Evolutionary conservation across 2,329 filamentous ascomycete species (phyloP).

Genomic region (Colletotrichum zoysiae): DNA sequence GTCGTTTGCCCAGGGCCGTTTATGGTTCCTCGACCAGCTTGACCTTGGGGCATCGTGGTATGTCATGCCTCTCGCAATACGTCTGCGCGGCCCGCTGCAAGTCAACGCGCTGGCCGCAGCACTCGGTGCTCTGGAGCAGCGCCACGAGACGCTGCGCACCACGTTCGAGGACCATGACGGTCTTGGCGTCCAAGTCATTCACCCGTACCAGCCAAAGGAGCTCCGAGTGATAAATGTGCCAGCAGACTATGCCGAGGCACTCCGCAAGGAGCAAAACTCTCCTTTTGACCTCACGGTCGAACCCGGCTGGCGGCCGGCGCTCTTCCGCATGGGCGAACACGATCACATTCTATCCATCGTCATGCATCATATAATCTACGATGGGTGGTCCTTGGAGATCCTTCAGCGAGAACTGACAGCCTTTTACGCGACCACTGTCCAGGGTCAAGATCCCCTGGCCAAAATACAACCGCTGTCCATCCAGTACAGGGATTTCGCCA

Average conservation of each 20-base stretch:
- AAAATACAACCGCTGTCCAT: neutral
- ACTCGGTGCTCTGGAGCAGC: neutral
- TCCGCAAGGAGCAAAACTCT: neutral
- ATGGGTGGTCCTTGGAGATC: slow-evolving; percentile 10
- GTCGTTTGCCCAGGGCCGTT: slow-evolving; percentile 13
- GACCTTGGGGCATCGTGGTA: slow-evolving; percentile 2
- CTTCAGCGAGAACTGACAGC: neutral
- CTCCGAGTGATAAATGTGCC: neutral
- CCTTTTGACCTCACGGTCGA: neutral
- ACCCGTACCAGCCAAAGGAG: neutral
- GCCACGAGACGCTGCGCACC: slow-evolving; percentile 18
- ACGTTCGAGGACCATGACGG: slow-evolving; percentile 6
- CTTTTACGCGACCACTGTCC: neutral
- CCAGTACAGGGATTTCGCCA: slow-evolving; percentile 13
- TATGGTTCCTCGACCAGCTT: slow-evolving; percentile 22
- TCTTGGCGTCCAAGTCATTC: slow-evolving; percentile 7
- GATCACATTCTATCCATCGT: slow-evolving; percentile 16
- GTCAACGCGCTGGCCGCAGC: neutral
- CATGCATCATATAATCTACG: slow-evolving; percentile 23
- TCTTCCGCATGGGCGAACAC: neutral
- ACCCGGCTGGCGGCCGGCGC: slow-evolving; percentile 5
- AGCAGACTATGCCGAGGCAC: neutral
- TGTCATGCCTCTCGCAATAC: neutral
- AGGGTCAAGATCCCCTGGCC: slow-evolving; percentile 3
- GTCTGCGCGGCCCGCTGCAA: neutral